A percentile compares a stretch with the other conserved stretches of the same genome.
Evolutionary conservation across 2,329 filamentous ascomycete species (phyloP).

Genomic region (Hypoxylon rubiginosum): DNA sequence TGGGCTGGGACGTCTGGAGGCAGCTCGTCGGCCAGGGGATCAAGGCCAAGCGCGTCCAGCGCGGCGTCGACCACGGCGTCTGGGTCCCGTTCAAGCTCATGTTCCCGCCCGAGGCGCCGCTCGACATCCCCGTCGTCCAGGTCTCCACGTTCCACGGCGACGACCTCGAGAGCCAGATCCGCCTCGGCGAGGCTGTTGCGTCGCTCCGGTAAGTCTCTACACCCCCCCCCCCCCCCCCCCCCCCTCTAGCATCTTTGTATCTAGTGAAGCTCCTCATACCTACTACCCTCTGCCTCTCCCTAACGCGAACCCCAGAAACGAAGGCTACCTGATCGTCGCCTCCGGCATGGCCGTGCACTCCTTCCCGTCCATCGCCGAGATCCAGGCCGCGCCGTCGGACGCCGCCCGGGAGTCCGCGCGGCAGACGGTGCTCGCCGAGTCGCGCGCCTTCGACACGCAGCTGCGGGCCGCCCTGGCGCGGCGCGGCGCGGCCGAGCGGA

Average conservation of each 20-base stretch:
- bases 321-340: conserved; percentile 39
- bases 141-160: conserved; percentile 44
- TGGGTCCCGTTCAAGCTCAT: conserved; percentile 45
- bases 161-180: conserved; percentile 41
- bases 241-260: too few species aligned
- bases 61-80: conserved; percentile 43
- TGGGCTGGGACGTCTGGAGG: conserved; percentile 37
- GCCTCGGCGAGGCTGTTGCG: conserved; percentile 39
- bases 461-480: conserved; percentile 36
- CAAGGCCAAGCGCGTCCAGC: conserved; percentile 43
- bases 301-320: conserved; percentile 19
- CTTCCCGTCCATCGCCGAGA: conserved; percentile 37
- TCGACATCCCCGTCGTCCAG: conserved; percentile 43
- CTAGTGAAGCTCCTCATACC: too few species aligned
- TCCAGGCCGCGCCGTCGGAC: conserved; percentile 28
- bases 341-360: conserved; percentile 46
- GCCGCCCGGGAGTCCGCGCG: conserved; percentile 21
- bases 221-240: not conserved
- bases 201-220: conserved; percentile 30
- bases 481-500: conserved; percentile 27
- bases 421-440: conserved; percentile 36
- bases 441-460: conserved; percentile 38
- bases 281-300: too few species aligned
- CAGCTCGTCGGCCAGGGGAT: conserved; percentile 38
- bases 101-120: conserved; percentile 41